Conservation (phyloP, 2,329 filamentous ascomycete genomes). For the Talaromyces sp. region DNA sequence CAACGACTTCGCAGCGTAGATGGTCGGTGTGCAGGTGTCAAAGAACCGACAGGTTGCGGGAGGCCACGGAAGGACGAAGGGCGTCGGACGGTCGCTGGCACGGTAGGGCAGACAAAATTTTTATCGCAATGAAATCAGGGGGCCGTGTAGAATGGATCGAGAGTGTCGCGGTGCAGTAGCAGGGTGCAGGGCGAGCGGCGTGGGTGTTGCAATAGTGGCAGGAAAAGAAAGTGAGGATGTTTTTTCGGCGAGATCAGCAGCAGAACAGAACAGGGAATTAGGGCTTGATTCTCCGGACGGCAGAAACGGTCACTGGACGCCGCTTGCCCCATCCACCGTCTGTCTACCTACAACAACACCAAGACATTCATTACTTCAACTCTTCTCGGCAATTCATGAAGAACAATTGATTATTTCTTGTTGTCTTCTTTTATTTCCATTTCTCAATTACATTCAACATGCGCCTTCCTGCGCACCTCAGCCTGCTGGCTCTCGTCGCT, state of each 20-base stretch:
- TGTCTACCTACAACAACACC: no score
- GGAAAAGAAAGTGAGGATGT: slow-evolving; percentile 21
- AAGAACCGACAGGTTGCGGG: slow-evolving; percentile 17
- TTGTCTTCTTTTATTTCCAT: neutral
- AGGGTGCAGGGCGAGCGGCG: slow-evolving; percentile 3
- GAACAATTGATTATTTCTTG: neutral
- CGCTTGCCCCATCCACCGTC: slow-evolving; percentile 27
- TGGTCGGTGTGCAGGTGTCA: slow-evolving; percentile 6
- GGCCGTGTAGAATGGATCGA: neutral
- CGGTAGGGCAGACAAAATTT: neutral
- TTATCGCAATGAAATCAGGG: slow-evolving; percentile 2
- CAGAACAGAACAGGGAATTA: slow-evolving; percentile 34
- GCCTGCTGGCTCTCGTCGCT: slow-evolving; percentile 38
- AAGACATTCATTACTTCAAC: no score
- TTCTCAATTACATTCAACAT: slow-evolving; percentile 24
- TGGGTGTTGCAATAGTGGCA: slow-evolving; percentile 10
- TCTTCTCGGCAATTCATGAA: neutral
- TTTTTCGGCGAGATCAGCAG: slow-evolving; percentile 22
- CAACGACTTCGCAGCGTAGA: neutral
- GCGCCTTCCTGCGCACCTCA: slow-evolving; percentile 39
- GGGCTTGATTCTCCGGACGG: slow-evolving; percentile 35
- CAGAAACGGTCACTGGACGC: slow-evolving; percentile 31
- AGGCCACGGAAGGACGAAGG: slow-evolving; percentile 17
- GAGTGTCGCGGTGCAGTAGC: neutral
- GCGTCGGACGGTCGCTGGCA: slow-evolving; percentile 13